Base-by-base conservation (phyloP, 73 alveolate species). In the Paramecium sexaurelia region DNA sequence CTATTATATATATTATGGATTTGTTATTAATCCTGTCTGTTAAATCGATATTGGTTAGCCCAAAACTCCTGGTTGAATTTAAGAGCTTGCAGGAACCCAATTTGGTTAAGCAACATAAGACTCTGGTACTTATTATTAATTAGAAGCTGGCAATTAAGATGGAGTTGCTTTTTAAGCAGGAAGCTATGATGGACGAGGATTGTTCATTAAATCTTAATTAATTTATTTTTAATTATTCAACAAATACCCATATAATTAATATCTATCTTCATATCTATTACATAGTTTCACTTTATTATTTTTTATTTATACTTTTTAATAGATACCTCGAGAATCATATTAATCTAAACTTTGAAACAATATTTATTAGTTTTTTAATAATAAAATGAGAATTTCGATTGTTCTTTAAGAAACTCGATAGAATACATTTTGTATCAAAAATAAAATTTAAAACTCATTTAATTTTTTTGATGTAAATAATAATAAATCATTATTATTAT, bases 141-240 rank as follows among this genome's bases (percentile, higher is more conserved):
- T 2, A 61, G 47, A 13, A 3, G 83, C 22, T 26, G 83, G 83
- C 29, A 61, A 61, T 61, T 61, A 5, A 26, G 83, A 61, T 61
- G 39, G 83, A 11, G 47, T 61, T 61, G 83, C 47, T 24, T 61
- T 61, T 5, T 32, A 9, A 11, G 83, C 83, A 10, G 83, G 83
- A 61, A 61, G 83, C 26, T 61, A 61, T 9, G 83, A 61, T 61
- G 83, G 83, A 61, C 83, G 67, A 51, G 67, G 83, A 61, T 61
- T 61, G 43, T 61, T 61, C 83, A 61, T 61, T 61, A 61, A 61
- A 61, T 61, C 43, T 61, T 61, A 61, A 51, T 51, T 51, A 13
- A 29, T 61, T 61, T 61, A 61, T 61, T 61, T 61, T 61, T 61
- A 61, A 61, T 61, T 51, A 51, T 51, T 51, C 67, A 51, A n/a